These are phyloP conservation scores for Oleoguttula mirabilis DNA, from an alignment of 495 filamentous ascomycete species.

Conservation along the genomic window DNA sequence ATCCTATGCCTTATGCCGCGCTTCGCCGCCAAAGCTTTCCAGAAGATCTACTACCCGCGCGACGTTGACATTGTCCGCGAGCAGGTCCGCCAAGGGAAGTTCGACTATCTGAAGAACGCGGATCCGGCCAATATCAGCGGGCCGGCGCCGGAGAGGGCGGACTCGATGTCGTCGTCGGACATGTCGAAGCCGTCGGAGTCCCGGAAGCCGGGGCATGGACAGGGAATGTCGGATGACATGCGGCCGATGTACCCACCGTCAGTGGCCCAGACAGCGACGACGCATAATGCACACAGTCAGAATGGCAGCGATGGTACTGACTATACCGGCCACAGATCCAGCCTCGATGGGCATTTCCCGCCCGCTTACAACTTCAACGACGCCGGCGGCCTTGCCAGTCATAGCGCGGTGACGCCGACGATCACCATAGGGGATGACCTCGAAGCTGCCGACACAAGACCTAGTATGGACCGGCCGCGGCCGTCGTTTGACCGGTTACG, in stretches of 20 bases:
- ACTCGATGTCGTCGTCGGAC: constrained; percentile 49
- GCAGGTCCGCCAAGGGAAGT: constrained; percentile 69
- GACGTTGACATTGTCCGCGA: constrained; percentile 97
- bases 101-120: constrained; percentile 51
- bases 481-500: constrained; percentile 71
- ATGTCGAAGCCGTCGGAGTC: constrained; percentile 37
- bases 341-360: constrained; percentile 19
- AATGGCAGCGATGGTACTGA: constrained; percentile 91
- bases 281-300: constrained; percentile 72
- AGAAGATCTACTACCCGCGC: constrained; percentile 84
- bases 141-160: constrained; percentile 22
- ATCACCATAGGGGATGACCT: constrained; percentile 8
- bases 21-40: constrained; percentile 69
- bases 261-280: constrained; percentile 58
- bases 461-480: constrained; percentile 38
- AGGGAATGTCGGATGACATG: constrained; percentile 64
- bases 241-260: constrained; percentile 88
- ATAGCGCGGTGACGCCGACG: constrained; percentile 17
- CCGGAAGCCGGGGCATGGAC: constrained; percentile 32
- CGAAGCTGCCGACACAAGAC: not conserved
- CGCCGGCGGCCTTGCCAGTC: not conserved
- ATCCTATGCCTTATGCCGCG: constrained; percentile 73
- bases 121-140: constrained; percentile 32
- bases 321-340: constrained; percentile 53
- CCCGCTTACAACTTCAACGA: not conserved